Percentiles rank a stretch among this genome's conserved stretches.
These are phyloP conservation scores for Phytophthora rubi DNA, from an alignment of 352 stramenopile species.

Conservation along the genomic window DNA sequence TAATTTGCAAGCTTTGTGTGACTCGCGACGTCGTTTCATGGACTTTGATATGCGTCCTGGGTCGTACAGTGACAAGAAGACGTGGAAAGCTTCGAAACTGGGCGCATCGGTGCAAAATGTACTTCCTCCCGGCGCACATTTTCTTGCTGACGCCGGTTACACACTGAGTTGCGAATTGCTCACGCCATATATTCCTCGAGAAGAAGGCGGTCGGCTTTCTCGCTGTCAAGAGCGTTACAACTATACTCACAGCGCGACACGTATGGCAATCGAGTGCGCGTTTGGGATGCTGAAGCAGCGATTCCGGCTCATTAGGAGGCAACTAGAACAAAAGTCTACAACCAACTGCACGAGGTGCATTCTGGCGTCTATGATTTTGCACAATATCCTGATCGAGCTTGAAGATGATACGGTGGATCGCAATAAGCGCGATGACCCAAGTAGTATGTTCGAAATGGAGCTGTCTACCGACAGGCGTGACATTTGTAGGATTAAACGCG, in stretches of 20 bases:
- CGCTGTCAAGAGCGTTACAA: not conserved
- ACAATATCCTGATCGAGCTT: not conserved
- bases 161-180: not conserved
- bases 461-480: not conserved
- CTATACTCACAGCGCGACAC: not conserved
- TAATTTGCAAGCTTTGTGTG: slow-evolving; percentile 8
- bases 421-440: not conserved
- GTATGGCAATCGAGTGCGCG: not conserved
- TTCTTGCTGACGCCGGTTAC: not conserved
- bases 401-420: not conserved
- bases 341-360: not conserved
- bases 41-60: slow-evolving; percentile 3
- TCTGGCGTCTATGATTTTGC: no score
- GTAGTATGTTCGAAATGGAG: not conserved
- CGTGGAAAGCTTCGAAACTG: slow-evolving; percentile 1
- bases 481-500: not conserved
- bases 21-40: not conserved
- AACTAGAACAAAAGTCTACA: not conserved
- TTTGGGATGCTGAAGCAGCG: not conserved
- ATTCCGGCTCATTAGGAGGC: not conserved
- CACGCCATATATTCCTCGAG: not conserved
- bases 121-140: not conserved
- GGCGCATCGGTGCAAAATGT: not conserved
- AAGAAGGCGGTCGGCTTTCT: not conserved
- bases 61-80: slow-evolving; percentile 4